Evolutionary conservation across 169 alveolate species (phyloP).

Genomic region (Cryptosporidium ubiquitum): DNA sequence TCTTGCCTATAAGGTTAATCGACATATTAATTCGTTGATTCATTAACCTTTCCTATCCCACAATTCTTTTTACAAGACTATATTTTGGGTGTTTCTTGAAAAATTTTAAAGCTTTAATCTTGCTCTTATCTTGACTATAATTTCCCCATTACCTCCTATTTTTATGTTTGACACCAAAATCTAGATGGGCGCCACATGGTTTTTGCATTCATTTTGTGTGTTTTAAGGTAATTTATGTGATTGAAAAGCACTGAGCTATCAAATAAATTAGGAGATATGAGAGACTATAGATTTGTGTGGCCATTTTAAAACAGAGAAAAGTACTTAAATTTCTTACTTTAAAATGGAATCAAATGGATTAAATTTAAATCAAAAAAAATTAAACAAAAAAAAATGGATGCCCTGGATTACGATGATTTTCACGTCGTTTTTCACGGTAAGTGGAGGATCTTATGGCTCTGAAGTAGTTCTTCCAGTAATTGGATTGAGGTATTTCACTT

Average conservation of each 20-base stretch:
- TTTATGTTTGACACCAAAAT: not conserved
- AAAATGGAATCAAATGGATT: not conserved
- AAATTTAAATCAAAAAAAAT: not conserved
- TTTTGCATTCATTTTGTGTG: constrained; percentile 2
- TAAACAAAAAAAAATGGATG: not conserved
- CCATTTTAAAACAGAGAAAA: not conserved
- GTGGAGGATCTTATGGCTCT: constrained; percentile 73
- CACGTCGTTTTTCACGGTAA: constrained; percentile 57
- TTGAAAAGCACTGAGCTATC: not conserved
- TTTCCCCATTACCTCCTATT: not conserved
- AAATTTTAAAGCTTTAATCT: not conserved
- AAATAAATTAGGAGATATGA: not conserved
- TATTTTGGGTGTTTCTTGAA: not conserved
- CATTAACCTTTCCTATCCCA: not conserved
- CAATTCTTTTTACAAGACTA: not conserved
- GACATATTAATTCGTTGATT: not conserved
- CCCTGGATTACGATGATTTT: constrained; percentile 21
- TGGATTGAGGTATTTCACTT: constrained; percentile 37
- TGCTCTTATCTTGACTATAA: not conserved
- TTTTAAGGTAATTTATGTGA: not conserved
- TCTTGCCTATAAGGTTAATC: not conserved
- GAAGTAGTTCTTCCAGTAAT: constrained; percentile 60
- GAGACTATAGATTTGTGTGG: not conserved
- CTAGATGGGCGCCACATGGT: not conserved
- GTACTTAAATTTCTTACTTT: not conserved